Conservation (phyloP, 169 alveolate species). For the Plasmodium billcollinsi region DNA sequence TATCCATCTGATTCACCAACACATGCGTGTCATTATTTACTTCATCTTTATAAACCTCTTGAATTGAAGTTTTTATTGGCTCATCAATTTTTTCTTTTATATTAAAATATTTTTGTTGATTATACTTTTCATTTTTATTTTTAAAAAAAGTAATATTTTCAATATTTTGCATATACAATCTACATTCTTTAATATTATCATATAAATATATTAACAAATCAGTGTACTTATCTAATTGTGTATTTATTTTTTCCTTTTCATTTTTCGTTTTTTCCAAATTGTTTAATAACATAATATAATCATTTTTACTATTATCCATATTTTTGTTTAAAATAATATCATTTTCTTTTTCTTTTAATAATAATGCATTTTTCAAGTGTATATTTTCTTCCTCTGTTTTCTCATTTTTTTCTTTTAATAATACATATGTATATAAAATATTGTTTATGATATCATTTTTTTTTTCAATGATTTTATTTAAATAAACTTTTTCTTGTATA, state of each 20-base stretch:
- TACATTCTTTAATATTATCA: conserved; percentile 45
- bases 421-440: conserved; percentile 34
- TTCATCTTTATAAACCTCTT: neutral
- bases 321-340: neutral
- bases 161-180: conserved; percentile 52
- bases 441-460: conserved; percentile 69
- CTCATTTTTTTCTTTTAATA: conserved; percentile 39
- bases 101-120: neutral
- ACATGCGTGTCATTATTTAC: neutral
- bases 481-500: conserved; percentile 53
- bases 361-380: neutral
- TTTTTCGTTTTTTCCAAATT: conserved; percentile 9
- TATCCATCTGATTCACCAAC: too few relatives aligned
- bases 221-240: conserved; percentile 26
- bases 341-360: conserved; percentile 37
- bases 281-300: conserved; percentile 15
- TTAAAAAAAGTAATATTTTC: conserved; percentile 36
- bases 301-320: conserved; percentile 9
- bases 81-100: neutral
- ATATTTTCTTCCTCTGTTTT: conserved; percentile 28
- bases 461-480: conserved; percentile 67
- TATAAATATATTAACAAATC: conserved; percentile 66
- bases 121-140: conserved; percentile 1
- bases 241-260: conserved; percentile 18
- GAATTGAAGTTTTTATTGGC: neutral